Base-by-base conservation (phyloP, 148 eudicot genomes). In the Beta vulgaris region DNA sequence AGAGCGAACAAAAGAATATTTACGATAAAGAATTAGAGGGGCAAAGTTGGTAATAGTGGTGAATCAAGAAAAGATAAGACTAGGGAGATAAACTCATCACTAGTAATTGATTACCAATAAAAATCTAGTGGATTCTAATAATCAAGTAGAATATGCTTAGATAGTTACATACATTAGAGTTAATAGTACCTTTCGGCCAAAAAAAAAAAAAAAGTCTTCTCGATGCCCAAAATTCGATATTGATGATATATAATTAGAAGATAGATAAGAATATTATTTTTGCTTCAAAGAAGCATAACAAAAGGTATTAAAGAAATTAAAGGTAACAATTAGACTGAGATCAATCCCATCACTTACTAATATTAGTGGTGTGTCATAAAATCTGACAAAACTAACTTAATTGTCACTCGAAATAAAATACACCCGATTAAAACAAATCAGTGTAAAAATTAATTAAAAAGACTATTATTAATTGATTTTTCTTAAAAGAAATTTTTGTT, bases 301-400 rank as follows among this genome's bases (percentile, higher is more conserved):
- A 60, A 60, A 19, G 64, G 1, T 29, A 15, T 21, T 29, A 59
- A 40, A 21, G 26, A 13, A 35, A 66, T 55, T 31, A 36, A 59
- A 25, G 61, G 62, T 55, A 71, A 71, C 71, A 68, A 80, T 69
- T 32, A 32, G 35, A 55, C 55, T 59, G 48, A 80, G 76, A 80
- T 80, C 68, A 80, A 71, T 67, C 63, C 63, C 68, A 76, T 80
- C 69, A 71, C 68, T 39, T 34, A 51, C 43, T 75, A 67, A 37
- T 46, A 51, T 49, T 64, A 69, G 51, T 63, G 71, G 60, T 49
- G n/a, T n/a, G n/a, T n/a, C n/a, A n/a, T n/a, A n/a, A n/a, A n/a
- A n/a, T n/a, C n/a, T n/a, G n/a, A n/a, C n/a, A n/a, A n/a, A n/a
- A n/a, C n/a, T n/a, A n/a, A n/a, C n/a, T n/a, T n/a, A n/a, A 39